A percentile compares a stretch with the other conserved stretches of the same genome.
Conservation (phyloP, 164 flowering plant species). For the Platanus orientalis region DNA sequence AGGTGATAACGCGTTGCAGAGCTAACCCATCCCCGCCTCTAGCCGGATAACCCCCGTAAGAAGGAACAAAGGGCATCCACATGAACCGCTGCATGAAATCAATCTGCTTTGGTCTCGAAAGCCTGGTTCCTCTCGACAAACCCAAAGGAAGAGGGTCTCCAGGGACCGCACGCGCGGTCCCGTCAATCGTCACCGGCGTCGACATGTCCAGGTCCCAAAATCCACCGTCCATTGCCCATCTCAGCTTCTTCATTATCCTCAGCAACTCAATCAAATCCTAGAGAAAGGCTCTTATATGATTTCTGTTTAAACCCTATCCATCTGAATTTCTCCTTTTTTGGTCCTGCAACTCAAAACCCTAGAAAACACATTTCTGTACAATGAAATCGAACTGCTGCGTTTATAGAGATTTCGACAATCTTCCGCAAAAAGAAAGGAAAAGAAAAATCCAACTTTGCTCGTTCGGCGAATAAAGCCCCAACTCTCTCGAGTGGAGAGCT, state of each 20-base stretch:
- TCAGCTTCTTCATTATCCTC: conserved; percentile 61
- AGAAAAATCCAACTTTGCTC: too few species aligned
- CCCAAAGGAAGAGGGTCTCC: conserved; percentile 59
- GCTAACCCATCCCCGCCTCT: conserved; percentile 37
- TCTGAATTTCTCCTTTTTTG: too few species aligned
- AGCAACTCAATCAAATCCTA: neutral
- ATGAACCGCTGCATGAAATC: conserved; percentile 91
- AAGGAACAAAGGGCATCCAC: conserved; percentile 63
- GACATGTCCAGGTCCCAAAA: conserved; percentile 84
- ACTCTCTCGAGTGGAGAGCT: too few species aligned
- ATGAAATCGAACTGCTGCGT: too few species aligned
- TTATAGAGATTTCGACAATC: too few species aligned
- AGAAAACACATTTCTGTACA: neutral
- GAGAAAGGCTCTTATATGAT: neutral
- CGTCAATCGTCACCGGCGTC: conserved; percentile 68
- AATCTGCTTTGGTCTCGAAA: conserved; percentile 73
- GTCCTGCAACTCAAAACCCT: too few species aligned
- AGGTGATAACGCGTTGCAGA: conserved; percentile 54
- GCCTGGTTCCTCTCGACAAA: conserved; percentile 62
- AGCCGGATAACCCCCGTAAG: conserved; percentile 26
- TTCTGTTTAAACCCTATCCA: neutral
- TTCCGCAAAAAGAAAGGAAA: too few species aligned
- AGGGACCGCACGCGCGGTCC: conserved; percentile 55
- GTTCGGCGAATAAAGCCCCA: too few species aligned
- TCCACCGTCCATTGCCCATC: conserved; percentile 82